Evolutionary conservation across 768 basidiomycete species (phyloP), one percentile per base, ranked within the genome.

Genomic region (Cubamyces sp.): DNA sequence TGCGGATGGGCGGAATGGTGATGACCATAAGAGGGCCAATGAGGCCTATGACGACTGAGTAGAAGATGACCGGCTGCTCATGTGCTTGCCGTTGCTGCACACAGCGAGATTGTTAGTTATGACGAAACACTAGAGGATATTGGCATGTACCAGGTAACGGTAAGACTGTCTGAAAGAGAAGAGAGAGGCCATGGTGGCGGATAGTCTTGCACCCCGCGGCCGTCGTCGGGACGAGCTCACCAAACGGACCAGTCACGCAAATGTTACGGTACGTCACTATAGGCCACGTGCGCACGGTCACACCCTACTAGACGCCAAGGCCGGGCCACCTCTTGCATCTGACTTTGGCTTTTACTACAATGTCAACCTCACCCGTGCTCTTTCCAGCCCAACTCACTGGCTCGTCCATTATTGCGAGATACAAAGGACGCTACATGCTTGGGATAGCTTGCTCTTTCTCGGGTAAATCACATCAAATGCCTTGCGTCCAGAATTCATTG

Each of bases 61-160:
- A 96, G 80, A 95, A 95, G 74, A 95, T 84, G 74, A 93, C 91
- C 28, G 94, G 94, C 69, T 84, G 86, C 76, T 96, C 94, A 76
- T 96, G 94, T 40, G 94, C 92, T 68, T 88, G 85, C 49, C 90
- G 85, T 93, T 94, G 92, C 94, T 96, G 51, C 34, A 41, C 28
- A 57, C 43, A 19, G 39, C 19, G 23, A 14, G n/a, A 30, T 45
- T 8, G 34, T 49, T 11, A 11, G 21, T 5, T n/a, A 40, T 28
- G 12, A 11, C 9, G 42, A 5, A 9, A 9, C 3, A 8, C 26
- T 23, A 41, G 19, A 18, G 28, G 28, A 7, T n/a, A 25, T 2
- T 5, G 34, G 19, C n/a, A 51, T 52, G 37, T 57, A 76, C 75
- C 50, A 73, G 54, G 47, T 70, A 70, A 37, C 84, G 82, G 66